These are phyloP conservation scores for Tulasnella sp. DNA, from an alignment of 768 basidiomycete species.

Conservation along the genomic window DNA sequence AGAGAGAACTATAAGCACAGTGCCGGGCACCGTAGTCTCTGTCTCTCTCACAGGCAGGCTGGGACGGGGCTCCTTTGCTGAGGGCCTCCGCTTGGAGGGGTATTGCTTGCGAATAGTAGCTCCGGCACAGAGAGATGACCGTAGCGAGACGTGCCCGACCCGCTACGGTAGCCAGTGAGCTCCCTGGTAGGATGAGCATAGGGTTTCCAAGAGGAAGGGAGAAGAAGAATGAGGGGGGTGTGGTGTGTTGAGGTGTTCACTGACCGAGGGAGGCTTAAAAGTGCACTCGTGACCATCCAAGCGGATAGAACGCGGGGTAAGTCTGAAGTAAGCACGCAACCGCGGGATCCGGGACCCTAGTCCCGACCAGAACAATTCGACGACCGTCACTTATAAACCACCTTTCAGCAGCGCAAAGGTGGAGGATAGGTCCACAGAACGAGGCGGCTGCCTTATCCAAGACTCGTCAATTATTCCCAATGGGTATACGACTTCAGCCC, in stretches of 20 bases:
- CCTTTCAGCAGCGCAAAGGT: neutral
- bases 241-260: neutral
- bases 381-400: neutral
- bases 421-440: neutral
- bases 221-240: neutral
- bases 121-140: neutral
- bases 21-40: too few species aligned
- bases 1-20: neutral
- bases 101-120: conserved; percentile 22
- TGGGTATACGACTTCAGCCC: conserved; percentile 8
- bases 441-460: neutral
- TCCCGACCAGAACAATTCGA: conserved; percentile 13
- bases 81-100: neutral
- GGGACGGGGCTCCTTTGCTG: conserved; percentile 18
- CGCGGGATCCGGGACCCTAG: conserved; percentile 10
- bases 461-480: neutral
- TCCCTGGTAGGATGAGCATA: conserved; percentile 9
- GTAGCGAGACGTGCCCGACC: conserved; percentile 7
- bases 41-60: conserved; percentile 10
- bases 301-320: conserved; percentile 21
- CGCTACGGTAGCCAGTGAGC: neutral
- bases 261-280: conserved; percentile 6
- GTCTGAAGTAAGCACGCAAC: neutral
- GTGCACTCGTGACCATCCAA: neutral
- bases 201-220: conserved; percentile 10